Percentiles rank a stretch among this genome's conserved stretches.
Evolutionary conservation across 2,329 filamentous ascomycete species (phyloP).

Genomic region (Cytospora piceicola): DNA sequence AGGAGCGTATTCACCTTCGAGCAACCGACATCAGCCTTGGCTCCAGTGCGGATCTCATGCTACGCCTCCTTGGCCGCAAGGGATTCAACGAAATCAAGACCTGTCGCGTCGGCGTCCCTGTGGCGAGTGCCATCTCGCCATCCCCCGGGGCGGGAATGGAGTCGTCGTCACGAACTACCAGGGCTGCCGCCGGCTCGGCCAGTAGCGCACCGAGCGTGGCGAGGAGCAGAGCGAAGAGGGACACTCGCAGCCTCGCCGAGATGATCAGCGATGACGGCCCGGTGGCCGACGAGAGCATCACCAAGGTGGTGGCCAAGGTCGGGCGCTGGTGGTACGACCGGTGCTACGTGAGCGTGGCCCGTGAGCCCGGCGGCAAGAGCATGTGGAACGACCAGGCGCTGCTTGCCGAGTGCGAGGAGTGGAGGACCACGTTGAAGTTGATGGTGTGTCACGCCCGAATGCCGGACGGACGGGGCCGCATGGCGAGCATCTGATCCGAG

Average conservation of each 20-base stretch:
- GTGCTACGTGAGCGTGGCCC: conserved; percentile 78
- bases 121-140: conserved; percentile 56
- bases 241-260: conserved; percentile 66
- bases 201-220: background rate
- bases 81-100: conserved; percentile 75
- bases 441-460: conserved; percentile 91
- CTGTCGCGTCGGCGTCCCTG: conserved; percentile 78
- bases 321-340: conserved; percentile 96
- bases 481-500: conserved; percentile 50
- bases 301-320: conserved; percentile 88
- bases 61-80: conserved; percentile 68
- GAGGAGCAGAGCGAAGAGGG: conserved; percentile 41
- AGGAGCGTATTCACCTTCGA: conserved; percentile 68
- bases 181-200: conserved; percentile 19
- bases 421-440: conserved; percentile 85
- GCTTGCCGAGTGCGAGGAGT: conserved; percentile 82
- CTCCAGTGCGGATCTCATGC: conserved; percentile 62
- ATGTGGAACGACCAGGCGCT: conserved; percentile 81
- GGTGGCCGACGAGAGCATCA: conserved; percentile 80
- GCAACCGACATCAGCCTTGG: conserved; percentile 64
- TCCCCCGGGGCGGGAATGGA: conserved; percentile 27
- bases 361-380: conserved; percentile 55
- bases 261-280: conserved; percentile 73
- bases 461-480: conserved; percentile 56
- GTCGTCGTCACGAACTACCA: conserved; percentile 39